Evolutionary conservation across 306 rosid species (phyloP).

Genomic region (Casuarina cunninghamiana): DNA sequence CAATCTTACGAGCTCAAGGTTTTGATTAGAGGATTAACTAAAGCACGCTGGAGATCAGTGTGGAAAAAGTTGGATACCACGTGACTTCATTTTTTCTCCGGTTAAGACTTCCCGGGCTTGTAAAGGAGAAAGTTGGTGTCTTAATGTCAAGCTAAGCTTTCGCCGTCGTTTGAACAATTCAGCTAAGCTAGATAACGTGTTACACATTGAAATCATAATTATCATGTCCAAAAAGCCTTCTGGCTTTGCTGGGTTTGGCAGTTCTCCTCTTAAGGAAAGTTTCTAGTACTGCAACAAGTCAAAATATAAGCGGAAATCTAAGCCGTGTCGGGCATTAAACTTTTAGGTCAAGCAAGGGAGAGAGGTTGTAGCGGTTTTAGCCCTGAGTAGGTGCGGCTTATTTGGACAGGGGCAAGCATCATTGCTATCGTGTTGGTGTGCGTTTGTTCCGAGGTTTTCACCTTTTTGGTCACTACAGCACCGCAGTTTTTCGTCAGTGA

Average conservation of each 20-base stretch:
- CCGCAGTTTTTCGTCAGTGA: too few species aligned
- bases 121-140: not conserved
- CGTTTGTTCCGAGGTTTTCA: not conserved
- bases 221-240: not conserved
- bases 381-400: too few species aligned
- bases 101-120: too few species aligned
- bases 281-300: constrained; percentile 4
- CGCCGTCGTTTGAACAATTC: constrained; percentile 2
- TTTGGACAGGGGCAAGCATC: constrained; percentile 10
- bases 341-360: not conserved
- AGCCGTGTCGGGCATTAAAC: not conserved
- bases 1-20: not conserved
- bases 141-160: constrained; percentile 9
- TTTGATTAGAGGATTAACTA: not conserved
- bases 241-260: not conserved
- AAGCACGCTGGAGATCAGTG: constrained; percentile 7
- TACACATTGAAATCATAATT: constrained; percentile 21
- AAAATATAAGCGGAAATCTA: not conserved
- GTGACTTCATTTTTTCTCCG: too few species aligned
- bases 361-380: not conserved
- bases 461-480: not conserved
- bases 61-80: too few species aligned
- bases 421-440: not conserved
- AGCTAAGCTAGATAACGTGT: constrained; percentile 7
- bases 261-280: not conserved